Evolutionary conservation across 805 yeast genomes (phyloP).

Genomic region (Hanseniaspora pseudoguilliermondii): DNA sequence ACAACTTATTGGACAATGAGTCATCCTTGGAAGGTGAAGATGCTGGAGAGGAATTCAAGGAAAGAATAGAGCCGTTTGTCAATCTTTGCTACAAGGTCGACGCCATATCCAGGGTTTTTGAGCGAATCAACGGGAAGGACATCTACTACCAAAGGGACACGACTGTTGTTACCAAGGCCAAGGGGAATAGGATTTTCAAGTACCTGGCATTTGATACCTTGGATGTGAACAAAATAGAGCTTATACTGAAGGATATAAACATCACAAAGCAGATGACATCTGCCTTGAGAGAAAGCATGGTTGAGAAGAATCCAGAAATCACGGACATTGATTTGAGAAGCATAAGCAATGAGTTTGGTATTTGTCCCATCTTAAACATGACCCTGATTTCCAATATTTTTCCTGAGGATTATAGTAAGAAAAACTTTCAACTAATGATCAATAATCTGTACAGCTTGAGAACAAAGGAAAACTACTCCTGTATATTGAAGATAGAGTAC

Average conservation of each 20-base stretch:
- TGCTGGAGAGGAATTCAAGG: background rate
- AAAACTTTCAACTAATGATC: conserved; percentile 14
- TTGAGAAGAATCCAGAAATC: background rate
- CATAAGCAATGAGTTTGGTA: conserved; percentile 4
- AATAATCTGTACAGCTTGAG: conserved; percentile 2
- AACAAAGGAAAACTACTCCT: conserved; percentile 1
- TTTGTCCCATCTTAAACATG: conserved; percentile 11
- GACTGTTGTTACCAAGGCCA: conserved; percentile 6
- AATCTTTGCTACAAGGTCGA: conserved; percentile 10
- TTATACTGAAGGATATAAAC: conserved; percentile 7
- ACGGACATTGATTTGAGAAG: background rate
- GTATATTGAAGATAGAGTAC: conserved; percentile 24
- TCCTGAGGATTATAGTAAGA: conserved; percentile 17
- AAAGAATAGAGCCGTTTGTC: conserved; percentile 8
- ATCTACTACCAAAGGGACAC: conserved; percentile 12
- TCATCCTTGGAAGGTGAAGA: background rate
- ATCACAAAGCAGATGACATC: conserved; percentile 12
- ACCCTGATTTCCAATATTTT: conserved; percentile 11
- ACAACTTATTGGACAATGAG: background rate
- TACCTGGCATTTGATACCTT: conserved; percentile 12
- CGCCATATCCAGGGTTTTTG: conserved; percentile 1
- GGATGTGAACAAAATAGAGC: conserved; percentile 6
- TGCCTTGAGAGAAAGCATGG: background rate
- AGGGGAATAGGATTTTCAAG: background rate
- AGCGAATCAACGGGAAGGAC: conserved; percentile 6